Evolutionary conservation across 2,329 filamentous ascomycete species (phyloP), one percentile per base, ranked within the genome.

Genomic region (Corinectria fuckeliana): DNA sequence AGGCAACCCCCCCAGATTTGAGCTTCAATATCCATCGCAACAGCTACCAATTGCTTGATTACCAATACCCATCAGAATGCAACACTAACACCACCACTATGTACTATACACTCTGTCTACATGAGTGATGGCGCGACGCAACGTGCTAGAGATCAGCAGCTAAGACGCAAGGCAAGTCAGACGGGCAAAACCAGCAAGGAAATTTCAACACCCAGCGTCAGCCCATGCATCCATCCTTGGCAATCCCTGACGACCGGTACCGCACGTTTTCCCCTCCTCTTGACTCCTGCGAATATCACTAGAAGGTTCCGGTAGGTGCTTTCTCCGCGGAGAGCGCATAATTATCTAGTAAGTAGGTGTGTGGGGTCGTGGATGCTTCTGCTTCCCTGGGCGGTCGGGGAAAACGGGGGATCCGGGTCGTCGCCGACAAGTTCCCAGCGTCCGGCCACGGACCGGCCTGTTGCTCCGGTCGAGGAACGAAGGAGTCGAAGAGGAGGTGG

Each of bases 301-400:
- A 44, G 67, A 69, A 69, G 39, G 48, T 69, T 69, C 67, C 67
- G 65, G 67, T 28, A 48, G 65, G 67, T 28, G 48, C 25, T 32
- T 69, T 68, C 67, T 21, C 13, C 30, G 50, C 14, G 42, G 20
- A n/a, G 21, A 41, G 18, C 38, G 56, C 28, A 51, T n/a, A n/a
- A n/a, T n/a, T n/a, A n/a, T n/a, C n/a, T n/a, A n/a, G n/a, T n/a
- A n/a, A n/a, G n/a, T n/a, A n/a, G n/a, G n/a, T n/a, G 38, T 26
- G 21, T 16, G 32, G 21, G 26, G 34, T 4, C 2, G 21, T 47
- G 32, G 42, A 21, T 30, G 32, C n/a, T n/a, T n/a, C n/a, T n/a
- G n/a, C n/a, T n/a, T n/a, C n/a, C n/a, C n/a, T 14, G 21, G 52
- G 30, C n/a, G 51, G 41, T 41, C n/a, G 50, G 25, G 25, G 20